These are phyloP conservation scores for Striga hermonthica DNA, from an alignment of 305 asterid genomes.

Conservation along the genomic window DNA sequence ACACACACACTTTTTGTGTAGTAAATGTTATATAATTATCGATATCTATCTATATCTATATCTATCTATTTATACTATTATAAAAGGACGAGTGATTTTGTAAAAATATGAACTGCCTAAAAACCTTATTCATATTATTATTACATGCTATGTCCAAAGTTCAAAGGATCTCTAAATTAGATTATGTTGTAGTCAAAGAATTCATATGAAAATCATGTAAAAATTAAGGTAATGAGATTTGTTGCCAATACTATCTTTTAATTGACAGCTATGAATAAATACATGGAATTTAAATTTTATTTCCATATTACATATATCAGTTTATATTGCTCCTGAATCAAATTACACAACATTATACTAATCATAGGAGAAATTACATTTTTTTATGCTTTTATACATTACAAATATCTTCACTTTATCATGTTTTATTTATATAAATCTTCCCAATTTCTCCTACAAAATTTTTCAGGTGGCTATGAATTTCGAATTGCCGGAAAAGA, in stretches of 20 bases:
- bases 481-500: slow-evolving; percentile 3
- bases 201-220: not conserved
- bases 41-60: no score
- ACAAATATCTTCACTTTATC: not conserved
- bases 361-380: not conserved
- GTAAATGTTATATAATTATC: no score
- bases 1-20: no score
- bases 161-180: not conserved
- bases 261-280: not conserved
- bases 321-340: not conserved
- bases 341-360: not conserved
- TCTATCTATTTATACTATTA: no score
- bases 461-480: not conserved
- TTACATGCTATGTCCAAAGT: not conserved
- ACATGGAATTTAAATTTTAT: not conserved
- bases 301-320: not conserved
- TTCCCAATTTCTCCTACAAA: not conserved
- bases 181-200: not conserved
- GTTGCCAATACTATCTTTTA: not conserved
- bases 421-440: not conserved
- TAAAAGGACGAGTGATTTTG: no score
- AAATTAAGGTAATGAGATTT: not conserved
- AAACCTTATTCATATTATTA: no score
- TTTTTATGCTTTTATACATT: not conserved
- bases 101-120: no score